Base-by-base conservation (phyloP, 2,329 filamentous ascomycete species). In the Bipolaris gigantea region DNA sequence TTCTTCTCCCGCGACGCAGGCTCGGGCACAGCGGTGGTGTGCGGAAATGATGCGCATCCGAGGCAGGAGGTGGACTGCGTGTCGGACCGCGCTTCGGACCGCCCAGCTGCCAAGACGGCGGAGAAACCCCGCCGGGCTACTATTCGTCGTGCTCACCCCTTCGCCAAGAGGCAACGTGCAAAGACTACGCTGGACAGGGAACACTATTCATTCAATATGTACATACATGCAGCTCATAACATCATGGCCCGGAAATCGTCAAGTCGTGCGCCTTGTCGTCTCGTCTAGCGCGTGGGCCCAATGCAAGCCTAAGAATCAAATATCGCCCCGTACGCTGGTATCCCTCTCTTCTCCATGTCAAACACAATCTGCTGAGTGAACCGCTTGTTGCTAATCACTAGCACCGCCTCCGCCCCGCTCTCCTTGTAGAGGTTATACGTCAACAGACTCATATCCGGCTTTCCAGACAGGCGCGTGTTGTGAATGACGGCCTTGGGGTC, bases 271-370 rank as follows among this genome's bases (percentile, higher is more conserved):
- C 11, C n/a, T n/a, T n/a, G 7, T 18, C 25, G 8, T 36, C 35
- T 15, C 45, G 8, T 33, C 45, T 40, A 39, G 36, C 9, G 23
- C 15, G 34, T 25, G 8, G 15, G 7, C 41, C n/a, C 34, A 32
- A 27, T 34, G 38, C 18, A 34, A 23, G 18, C 10, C 35, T 40
- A 85, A 39, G 82, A 85, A 72, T 91, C 89, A 74, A 87, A 91
- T 61, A 91, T 89, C 4, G 88, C 86, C 3, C 88, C 89, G 72
- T 83, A 91, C 9, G 87, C 86, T 2, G 85, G 81, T 23, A 90
- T 73, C 0, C 87, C 86, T 50, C 85, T 78, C 32, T 78, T 81
- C 73, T 90, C 87, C 50, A 91, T 77, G 10, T 81, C 85, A 70
- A 86, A 89, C 1, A 90, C 87, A 3, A 90, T 79, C 73, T 84